Evolutionary conservation across 1,284 basidiomycete species (phyloP).

Genomic region (Austroboletus olivaceoglutinosus): DNA sequence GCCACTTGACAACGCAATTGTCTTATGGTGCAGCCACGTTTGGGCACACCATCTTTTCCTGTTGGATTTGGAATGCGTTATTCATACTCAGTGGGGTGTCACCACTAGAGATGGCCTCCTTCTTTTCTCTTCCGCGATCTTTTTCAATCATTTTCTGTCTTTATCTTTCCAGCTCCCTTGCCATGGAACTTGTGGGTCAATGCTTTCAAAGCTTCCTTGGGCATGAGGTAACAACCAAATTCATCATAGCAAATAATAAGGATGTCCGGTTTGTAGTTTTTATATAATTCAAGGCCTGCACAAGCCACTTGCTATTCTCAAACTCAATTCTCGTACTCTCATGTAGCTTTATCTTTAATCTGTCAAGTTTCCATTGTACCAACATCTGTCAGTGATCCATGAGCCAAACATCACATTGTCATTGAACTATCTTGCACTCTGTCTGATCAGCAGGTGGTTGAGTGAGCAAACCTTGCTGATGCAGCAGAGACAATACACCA

Average conservation of each 20-base stretch:
- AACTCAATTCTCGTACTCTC: constrained; percentile 91
- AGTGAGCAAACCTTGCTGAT: constrained; percentile 86
- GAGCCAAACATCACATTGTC: constrained; percentile 88
- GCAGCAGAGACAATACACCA: constrained; percentile 82
- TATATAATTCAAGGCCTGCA: constrained; percentile 80
- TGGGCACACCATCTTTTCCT: no score
- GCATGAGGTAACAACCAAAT: constrained; percentile 84
- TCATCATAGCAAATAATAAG: constrained; percentile 97
- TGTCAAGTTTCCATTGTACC: constrained; percentile 79
- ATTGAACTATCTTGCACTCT: constrained; percentile 82
- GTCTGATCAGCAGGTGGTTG: constrained; percentile 60
- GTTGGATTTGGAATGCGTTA: constrained; percentile 83
- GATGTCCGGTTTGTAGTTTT: constrained; percentile 95
- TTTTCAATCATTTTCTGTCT: constrained; percentile 93
- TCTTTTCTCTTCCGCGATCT: constrained; percentile 94
- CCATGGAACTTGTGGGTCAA: constrained; percentile 95
- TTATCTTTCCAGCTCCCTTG: constrained; percentile 90
- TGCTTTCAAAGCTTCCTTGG: constrained; percentile 97
- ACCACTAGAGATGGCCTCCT: constrained; percentile 85
- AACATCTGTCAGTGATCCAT: constrained; percentile 77
- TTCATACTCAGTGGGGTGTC: constrained; percentile 94
- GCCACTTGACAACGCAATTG: no score
- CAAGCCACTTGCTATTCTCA: constrained; percentile 91
- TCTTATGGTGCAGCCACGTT: no score
- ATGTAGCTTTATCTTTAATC: constrained; percentile 88